phyloP scores from a whole-genome alignment of 352 stramenopile genomes.

The Achlya hypogyna region DNA sequence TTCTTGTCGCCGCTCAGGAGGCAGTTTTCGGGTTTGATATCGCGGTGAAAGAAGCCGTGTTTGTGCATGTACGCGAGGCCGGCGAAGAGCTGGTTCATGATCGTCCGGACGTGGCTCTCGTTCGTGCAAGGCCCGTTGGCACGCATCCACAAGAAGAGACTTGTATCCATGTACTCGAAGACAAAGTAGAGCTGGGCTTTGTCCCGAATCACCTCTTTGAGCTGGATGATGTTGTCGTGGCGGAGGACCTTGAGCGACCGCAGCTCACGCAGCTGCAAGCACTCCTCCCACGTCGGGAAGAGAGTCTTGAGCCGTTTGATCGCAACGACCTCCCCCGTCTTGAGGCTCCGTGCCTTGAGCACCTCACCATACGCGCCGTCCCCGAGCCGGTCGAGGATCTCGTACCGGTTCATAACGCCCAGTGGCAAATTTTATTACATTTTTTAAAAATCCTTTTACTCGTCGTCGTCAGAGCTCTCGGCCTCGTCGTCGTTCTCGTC shows the following conservation, averaged over 20 bases:
- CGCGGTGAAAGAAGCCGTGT: slow-evolving; percentile 73
- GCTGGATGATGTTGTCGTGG: slow-evolving; percentile 75
- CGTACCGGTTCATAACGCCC: slow-evolving; percentile 80
- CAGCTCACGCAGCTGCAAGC: slow-evolving; percentile 71
- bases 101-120: slow-evolving; percentile 56
- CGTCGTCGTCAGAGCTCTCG: slow-evolving; percentile 26
- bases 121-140: slow-evolving; percentile 27
- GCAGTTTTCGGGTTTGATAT: slow-evolving; percentile 77
- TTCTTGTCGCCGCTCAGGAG: slow-evolving; percentile 34
- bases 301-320: slow-evolving; percentile 82
- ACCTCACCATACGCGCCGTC: slow-evolving; percentile 92
- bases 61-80: slow-evolving; percentile 76
- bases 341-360: slow-evolving; percentile 81
- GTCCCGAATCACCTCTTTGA: slow-evolving; percentile 81
- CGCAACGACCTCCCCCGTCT: slow-evolving; percentile 84
- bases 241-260: slow-evolving; percentile 62
- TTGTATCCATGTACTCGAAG: slow-evolving; percentile 83
- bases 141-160: slow-evolving; percentile 64
- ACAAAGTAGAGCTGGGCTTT: slow-evolving; percentile 84
- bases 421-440: background rate
- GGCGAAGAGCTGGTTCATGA: slow-evolving; percentile 71
- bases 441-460: background rate
- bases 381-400: slow-evolving; percentile 86
- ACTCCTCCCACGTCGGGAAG: slow-evolving; percentile 75
- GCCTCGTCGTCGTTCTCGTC: slow-evolving; percentile 77